A percentile compares a stretch with the other conserved stretches of the same genome.
These are phyloP conservation scores for Lophiostoma macrostomum DNA, from an alignment of 495 filamentous ascomycete genomes.

Conservation along the genomic window DNA sequence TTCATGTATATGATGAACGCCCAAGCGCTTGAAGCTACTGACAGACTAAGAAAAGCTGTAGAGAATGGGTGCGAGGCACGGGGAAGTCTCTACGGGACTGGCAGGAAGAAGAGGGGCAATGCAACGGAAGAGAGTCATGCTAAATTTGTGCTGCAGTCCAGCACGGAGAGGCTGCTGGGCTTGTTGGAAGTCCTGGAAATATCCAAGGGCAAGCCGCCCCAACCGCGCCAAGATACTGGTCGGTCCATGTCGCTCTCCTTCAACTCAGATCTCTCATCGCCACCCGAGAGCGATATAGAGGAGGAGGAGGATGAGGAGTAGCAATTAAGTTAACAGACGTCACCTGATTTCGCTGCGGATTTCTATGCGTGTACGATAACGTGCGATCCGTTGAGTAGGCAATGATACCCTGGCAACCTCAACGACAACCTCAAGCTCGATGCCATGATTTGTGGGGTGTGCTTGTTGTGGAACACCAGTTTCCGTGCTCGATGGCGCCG, in stretches of 20 bases:
- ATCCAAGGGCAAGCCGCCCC: conserved; percentile 7
- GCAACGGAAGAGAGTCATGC: conserved; percentile 18
- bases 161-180: conserved; percentile 19
- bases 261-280: conserved; percentile 1
- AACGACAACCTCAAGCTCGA: too few relatives aligned
- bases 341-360: too few relatives aligned
- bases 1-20: conserved; percentile 41
- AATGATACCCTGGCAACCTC: too few relatives aligned
- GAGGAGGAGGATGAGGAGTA: conserved; percentile 1
- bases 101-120: conserved; percentile 41
- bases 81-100: conserved; percentile 50
- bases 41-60: conserved; percentile 50
- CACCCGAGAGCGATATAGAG: not conserved
- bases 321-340: too few relatives aligned
- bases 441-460: too few relatives aligned
- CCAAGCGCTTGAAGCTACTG: conserved; percentile 45
- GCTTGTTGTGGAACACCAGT: too few relatives aligned
- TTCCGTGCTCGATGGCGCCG: too few relatives aligned
- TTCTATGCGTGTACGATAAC: too few relatives aligned
- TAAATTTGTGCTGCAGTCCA: conserved; percentile 12
- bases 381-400: too few relatives aligned
- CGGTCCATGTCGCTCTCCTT: not conserved
- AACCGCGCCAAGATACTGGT: not conserved
- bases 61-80: conserved; percentile 62
- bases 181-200: conserved; percentile 28